phyloP scores from a whole-genome alignment of 208 protist genomes.

The Phytomonas francai region DNA sequence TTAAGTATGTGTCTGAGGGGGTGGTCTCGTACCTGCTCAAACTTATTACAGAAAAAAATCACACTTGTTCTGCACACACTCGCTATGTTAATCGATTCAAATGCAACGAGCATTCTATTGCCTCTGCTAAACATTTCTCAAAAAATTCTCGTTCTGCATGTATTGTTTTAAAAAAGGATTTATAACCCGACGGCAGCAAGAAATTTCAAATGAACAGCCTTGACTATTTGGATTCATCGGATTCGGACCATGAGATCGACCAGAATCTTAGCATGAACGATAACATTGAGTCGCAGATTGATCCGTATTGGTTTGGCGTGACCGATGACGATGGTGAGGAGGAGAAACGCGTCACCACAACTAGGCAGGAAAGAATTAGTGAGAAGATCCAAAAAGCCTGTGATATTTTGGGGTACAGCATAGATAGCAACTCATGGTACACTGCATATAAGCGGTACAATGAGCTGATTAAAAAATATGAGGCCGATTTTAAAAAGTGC shows the following conservation, averaged over 20 bases:
- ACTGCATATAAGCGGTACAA: conserved; percentile 32
- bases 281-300: conserved; percentile 41
- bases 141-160: background rate
- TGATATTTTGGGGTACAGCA: conserved; percentile 48
- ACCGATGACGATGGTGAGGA: conserved; percentile 72
- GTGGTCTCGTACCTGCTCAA: background rate
- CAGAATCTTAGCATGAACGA: conserved; percentile 37
- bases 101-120: background rate
- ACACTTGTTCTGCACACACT: background rate
- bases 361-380: conserved; percentile 45
- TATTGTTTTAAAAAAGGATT: background rate
- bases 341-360: conserved; percentile 39
- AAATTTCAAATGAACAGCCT: background rate
- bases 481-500: conserved; percentile 18
- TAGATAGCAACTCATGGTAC: conserved; percentile 23
- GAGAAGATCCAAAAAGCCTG: conserved; percentile 41
- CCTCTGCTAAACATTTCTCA: background rate
- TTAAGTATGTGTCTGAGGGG: background rate
- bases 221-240: conserved; percentile 25
- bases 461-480: conserved; percentile 21
- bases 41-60: background rate
- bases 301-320: conserved; percentile 64
- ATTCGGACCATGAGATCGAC: conserved; percentile 51
- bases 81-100: background rate
- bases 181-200: background rate